Evolutionary conservation across 768 basidiomycete genomes (phyloP), one percentile per base, ranked within the genome.

Genomic region (Tulasnella sp.): DNA sequence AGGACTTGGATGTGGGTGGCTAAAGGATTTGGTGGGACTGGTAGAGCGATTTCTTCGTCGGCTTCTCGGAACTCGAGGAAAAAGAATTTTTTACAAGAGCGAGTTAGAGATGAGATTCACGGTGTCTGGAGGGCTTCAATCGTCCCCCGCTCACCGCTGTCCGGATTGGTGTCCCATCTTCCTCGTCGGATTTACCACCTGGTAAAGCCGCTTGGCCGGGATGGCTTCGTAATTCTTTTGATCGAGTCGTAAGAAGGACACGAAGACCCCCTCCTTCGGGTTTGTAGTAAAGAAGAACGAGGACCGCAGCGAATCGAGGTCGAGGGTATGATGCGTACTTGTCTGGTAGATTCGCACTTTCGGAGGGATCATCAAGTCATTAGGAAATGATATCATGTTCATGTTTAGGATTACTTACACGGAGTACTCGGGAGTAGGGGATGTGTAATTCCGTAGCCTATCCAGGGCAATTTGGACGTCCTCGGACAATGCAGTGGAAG

Each of bases 211-310:
- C 77, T 52, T 94, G 90, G 22, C 91, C 93, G 3, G 92, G 89
- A 82, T 94, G 92, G 0, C 90, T 88, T 37, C 92, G 85, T 14
- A 94, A 85, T 2, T 84, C 81, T 82, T 92, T 94, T 6, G 94
- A 93, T 12, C 95, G 88, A 3, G 95, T 97, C 0, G 95, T 97
- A 74, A 97, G 84, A 29, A 96, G 84, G 5, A 96, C 93, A 15
- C 90, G 88, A 7, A 96, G 83, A 64, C 86, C 82, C 22, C 88
- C 91, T 3, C 84, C 86, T 6, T 22, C 40, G 2, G 40, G 37
- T n/a, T 87, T 83, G 81, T 96, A 91, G 78, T 89, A 96, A 0
- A 97, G 83, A 14, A 94, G 85, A 1, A 96, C 89, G 2, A 96
- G 86, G 0, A 96, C 93, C 9, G 92, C 92, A 5, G 90, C 93